Evolutionary conservation across 495 filamentous ascomycete genomes (phyloP).

Genomic region (Polyplosphaeria fusca): DNA sequence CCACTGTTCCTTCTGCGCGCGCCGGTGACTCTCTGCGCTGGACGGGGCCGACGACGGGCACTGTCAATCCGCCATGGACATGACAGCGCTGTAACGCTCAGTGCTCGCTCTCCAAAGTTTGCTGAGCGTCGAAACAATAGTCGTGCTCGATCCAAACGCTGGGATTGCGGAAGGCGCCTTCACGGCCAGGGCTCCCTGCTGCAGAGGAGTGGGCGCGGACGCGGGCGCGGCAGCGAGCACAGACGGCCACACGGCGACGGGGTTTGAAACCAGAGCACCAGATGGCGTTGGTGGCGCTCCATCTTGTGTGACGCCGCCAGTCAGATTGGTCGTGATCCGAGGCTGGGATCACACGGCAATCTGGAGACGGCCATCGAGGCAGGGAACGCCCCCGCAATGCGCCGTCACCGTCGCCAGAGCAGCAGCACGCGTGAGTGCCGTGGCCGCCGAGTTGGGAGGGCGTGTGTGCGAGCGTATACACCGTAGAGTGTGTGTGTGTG

Average conservation of each 20-base stretch:
- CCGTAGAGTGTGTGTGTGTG: too few relatives aligned
- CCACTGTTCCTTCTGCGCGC: too few relatives aligned
- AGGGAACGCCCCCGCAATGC: neutral
- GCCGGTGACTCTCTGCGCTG: too few relatives aligned
- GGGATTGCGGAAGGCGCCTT: neutral
- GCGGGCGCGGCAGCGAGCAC: too few relatives aligned
- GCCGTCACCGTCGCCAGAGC: neutral
- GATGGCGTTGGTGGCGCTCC: slow-evolving; percentile 22
- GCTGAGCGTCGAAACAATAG: too few relatives aligned
- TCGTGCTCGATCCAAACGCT: neutral
- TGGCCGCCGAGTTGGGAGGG: slow-evolving; percentile 1
- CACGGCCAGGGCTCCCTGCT: neutral
- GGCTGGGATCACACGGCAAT: neutral
- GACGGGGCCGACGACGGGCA: too few relatives aligned
- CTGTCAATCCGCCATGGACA: too few relatives aligned
- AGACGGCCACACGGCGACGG: too few relatives aligned
- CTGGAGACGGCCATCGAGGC: slow-evolving; percentile 8
- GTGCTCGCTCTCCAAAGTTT: too few relatives aligned
- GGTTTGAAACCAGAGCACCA: slow-evolving; percentile 11
- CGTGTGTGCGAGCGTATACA: too few relatives aligned
- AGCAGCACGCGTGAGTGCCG: slow-evolving; percentile 5
- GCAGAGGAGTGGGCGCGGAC: neutral
- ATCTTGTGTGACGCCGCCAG: slow-evolving; percentile 11
- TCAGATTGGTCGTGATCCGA: slow-evolving; percentile 4
- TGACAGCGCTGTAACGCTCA: too few relatives aligned